Conservation (phyloP, 441 rosid genomes). For the Jatropha podagrica region DNA sequence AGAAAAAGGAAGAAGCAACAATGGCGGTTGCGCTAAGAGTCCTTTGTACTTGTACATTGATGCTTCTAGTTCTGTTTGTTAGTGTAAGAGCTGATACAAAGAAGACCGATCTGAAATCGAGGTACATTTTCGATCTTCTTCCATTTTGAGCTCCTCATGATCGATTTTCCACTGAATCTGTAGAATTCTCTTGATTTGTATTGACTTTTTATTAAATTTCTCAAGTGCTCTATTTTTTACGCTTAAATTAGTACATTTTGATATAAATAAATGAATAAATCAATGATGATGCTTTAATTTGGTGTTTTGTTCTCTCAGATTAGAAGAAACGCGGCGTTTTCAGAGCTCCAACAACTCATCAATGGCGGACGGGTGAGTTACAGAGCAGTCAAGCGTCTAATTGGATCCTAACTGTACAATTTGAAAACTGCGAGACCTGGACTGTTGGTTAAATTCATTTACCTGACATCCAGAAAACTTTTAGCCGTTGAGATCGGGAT, state of each 20-base stretch:
- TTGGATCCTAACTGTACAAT: neutral
- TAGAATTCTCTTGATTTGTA: neutral
- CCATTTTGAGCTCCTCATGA: neutral
- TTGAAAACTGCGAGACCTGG: neutral
- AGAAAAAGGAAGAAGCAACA: conserved; percentile 7
- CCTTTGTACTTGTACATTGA: conserved; percentile 22
- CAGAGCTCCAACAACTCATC: conserved; percentile 40
- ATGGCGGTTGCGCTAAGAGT: conserved; percentile 36
- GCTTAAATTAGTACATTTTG: neutral
- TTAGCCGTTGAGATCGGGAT: neutral
- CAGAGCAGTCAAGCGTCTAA: neutral
- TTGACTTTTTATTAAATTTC: neutral
- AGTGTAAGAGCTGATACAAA: conserved; percentile 25
- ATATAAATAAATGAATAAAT: too few relatives aligned
- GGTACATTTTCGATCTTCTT: conserved; percentile 24
- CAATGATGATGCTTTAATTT: too few relatives aligned
- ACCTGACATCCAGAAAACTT: neutral
- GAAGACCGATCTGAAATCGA: conserved; percentile 28
- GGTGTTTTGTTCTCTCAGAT: conserved; percentile 20
- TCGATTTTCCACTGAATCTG: neutral
- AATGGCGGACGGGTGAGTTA: conserved; percentile 41
- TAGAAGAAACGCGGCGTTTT: conserved; percentile 22
- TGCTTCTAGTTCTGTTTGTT: conserved; percentile 23
- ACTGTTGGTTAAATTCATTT: neutral
- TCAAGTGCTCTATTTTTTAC: neutral